Base-by-base conservation (phyloP, 164 flowering plant genomes). In the Houttuynia cordata region DNA sequence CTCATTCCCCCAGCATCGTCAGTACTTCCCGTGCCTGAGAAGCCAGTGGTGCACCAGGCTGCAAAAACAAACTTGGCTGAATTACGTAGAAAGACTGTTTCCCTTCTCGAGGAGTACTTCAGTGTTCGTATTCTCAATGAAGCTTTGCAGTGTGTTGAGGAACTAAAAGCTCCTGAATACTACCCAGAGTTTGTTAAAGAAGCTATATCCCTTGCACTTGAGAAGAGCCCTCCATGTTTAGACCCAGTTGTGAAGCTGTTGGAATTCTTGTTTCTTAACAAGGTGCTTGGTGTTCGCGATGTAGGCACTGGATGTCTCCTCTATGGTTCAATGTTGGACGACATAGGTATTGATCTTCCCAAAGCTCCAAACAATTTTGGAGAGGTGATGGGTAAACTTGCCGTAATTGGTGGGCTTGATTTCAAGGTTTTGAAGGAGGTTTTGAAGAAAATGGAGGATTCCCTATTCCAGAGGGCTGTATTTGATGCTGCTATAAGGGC, bases 91-190 rank as follows among this genome's bases (percentile, higher is more conserved):
- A 90, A 85, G 68, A 86, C 92, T 13, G 25, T 67, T 10, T 77
- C 96, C 10, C 84, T 93, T 25, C 71, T 93, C 17, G 88, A 86
- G 75, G 99, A 93, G 62, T 93, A 87, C 66, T 90, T 90, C 72
- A 70, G 74, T 58, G 58, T 93, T n/a, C 70, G 66, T 42, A 60
- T 80, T 37, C 64, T 90, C 45, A 87, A 84, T 42, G 97, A 93
- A 69, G 99, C 99, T 0, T 54, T 86, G n/a, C 80, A 74, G 58
- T 93, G 96, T 50, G 81, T 93, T 60, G 85, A 79, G 74, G 99
- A 93, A 67, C 77, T 93, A 42, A 83, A 83, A 40, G 70, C 91
- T 53, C 94, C 95, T 0, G 72, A 76, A 25, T 88, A 78, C 70
- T 76, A 87, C 66, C 77, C 84, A 0, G 88, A 93, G 69, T 24